Evolutionary conservation across 768 basidiomycete genomes (phyloP).

Genomic region (Termitomyces sp.): DNA sequence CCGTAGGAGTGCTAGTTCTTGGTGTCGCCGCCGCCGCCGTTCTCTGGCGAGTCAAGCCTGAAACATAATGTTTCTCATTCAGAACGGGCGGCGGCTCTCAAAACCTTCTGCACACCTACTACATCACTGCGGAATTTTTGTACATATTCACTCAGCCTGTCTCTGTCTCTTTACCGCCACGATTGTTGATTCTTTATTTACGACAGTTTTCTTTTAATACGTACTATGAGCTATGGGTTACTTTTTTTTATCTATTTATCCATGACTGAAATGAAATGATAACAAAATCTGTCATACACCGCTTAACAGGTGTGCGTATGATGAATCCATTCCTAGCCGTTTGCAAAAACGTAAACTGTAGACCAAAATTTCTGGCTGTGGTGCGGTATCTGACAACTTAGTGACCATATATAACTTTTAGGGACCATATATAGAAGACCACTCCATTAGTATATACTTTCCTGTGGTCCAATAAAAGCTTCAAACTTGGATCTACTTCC

Average conservation of each 20-base stretch:
- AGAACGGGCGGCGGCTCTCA: background rate
- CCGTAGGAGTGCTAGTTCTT: slow-evolving; percentile 60
- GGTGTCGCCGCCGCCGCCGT: slow-evolving; percentile 69
- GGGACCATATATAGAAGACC: too few relatives aligned
- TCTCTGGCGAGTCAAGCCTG: slow-evolving; percentile 60
- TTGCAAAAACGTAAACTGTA: too few relatives aligned
- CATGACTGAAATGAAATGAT: slow-evolving; percentile 7
- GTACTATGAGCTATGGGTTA: slow-evolving; percentile 3
- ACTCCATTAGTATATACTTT: too few relatives aligned
- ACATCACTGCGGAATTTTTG: slow-evolving; percentile 1
- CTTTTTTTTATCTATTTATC: slow-evolving; percentile 5
- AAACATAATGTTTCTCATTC: slow-evolving; percentile 15
- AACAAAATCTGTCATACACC: background rate
- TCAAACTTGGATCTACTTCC: too few relatives aligned
- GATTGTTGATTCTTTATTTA: background rate
- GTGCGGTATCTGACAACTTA: too few relatives aligned
- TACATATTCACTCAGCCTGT: slow-evolving; percentile 3
- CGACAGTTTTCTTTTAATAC: slow-evolving; percentile 1
- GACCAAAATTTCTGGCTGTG: too few relatives aligned
- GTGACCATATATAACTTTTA: too few relatives aligned
- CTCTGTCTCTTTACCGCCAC: background rate
- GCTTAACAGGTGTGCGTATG: too few relatives aligned
- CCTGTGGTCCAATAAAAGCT: too few relatives aligned
- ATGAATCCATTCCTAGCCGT: too few relatives aligned
- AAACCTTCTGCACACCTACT: slow-evolving; percentile 5